Base-by-base conservation (phyloP, 345 rosid genomes). In the Hypericum perforatum region DNA sequence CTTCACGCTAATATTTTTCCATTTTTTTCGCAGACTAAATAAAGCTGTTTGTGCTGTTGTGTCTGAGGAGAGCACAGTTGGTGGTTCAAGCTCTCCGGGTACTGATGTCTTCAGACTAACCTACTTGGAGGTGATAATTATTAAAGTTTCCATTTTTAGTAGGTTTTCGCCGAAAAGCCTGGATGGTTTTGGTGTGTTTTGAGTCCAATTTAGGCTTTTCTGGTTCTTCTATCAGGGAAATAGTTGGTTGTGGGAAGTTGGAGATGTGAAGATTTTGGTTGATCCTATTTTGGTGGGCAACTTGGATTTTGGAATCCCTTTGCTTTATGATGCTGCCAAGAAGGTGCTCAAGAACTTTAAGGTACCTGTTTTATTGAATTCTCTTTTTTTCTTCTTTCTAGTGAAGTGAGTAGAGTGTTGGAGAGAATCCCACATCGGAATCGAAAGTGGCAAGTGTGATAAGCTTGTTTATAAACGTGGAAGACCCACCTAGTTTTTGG, bases 221-320 rank as follows among this genome's bases (percentile, higher is more conserved):
- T 16, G 59, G 12, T 41, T 58, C 3, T 53, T 42, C 22, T 48
- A 59, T 39, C 63, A 84, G 96, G 96, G 96, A 4, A 87, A 84
- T 64, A 82, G 92, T 76, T 86, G 98, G 92, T 52, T 82, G 57
- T 91, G 98, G 95, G 92, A 84, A 50, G 82, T 79, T 3, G 63
- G 71, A 59, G 95, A 82, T n/a, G 39, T 79, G 59, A 82, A 57
- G 60, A 54, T 81, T 57, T 77, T 87, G 70, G 96, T 87, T 56
- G 94, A 86, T 61, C 95, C 91, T 36, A 86, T 90, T 53, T 63
- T 86, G 65, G 94, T 84, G 51, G 98, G 95, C 39, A 84, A 76
- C 76, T 78, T 86, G 81, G 98, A 86, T 63, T 91, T 91, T 66
- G 98, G 95, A 57, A 84, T 91, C 67, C 92, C 95, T 10, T 81